Evolutionary conservation across 176 grass and related monocot species (phyloP).

Genomic region (Luzula sylvatica): DNA sequence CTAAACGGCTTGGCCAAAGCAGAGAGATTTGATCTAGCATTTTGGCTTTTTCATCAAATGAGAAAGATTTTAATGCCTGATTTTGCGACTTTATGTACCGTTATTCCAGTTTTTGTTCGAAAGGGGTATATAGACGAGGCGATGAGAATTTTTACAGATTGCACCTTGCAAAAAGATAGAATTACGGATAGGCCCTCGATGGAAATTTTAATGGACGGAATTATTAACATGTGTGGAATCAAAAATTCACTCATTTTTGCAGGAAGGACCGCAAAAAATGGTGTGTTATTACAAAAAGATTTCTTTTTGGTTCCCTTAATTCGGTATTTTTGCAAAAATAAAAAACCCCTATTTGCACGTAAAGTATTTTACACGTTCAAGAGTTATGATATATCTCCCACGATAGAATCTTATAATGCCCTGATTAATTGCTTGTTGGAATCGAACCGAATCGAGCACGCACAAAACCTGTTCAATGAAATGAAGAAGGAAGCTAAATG

Average conservation of each 20-base stretch:
- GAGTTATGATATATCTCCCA: slow-evolving; percentile 38
- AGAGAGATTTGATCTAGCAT: slow-evolving; percentile 53
- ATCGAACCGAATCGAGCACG: slow-evolving; percentile 38
- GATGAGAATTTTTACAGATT: slow-evolving; percentile 41
- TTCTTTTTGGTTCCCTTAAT: slow-evolving; percentile 75
- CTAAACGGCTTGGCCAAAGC: slow-evolving; percentile 74
- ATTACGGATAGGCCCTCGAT: slow-evolving; percentile 41
- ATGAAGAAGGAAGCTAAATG: slow-evolving; percentile 50
- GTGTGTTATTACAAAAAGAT: slow-evolving; percentile 40
- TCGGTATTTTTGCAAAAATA: slow-evolving; percentile 67
- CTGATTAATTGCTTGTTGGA: slow-evolving; percentile 71
- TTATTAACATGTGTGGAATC: slow-evolving; percentile 61
- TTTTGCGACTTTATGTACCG: slow-evolving; percentile 65
- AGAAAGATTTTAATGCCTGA: slow-evolving; percentile 76
- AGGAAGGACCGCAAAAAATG: slow-evolving; percentile 34
- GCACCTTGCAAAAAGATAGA: slow-evolving; percentile 35
- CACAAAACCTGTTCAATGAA: slow-evolving; percentile 51
- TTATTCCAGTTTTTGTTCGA: slow-evolving; percentile 67
- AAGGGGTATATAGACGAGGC: slow-evolving; percentile 57
- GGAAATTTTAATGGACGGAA: slow-evolving; percentile 60
- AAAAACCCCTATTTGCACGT: slow-evolving; percentile 46
- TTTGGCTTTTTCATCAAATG: slow-evolving; percentile 82
- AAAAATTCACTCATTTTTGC: slow-evolving; percentile 63
- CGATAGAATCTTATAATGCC: slow-evolving; percentile 58
- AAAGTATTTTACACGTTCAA: slow-evolving; percentile 56